A percentile compares a stretch with the other conserved stretches of the same genome.
These are phyloP conservation scores for Extremus antarcticus DNA, from an alignment of 495 filamentous ascomycete genomes.

Conservation along the genomic window DNA sequence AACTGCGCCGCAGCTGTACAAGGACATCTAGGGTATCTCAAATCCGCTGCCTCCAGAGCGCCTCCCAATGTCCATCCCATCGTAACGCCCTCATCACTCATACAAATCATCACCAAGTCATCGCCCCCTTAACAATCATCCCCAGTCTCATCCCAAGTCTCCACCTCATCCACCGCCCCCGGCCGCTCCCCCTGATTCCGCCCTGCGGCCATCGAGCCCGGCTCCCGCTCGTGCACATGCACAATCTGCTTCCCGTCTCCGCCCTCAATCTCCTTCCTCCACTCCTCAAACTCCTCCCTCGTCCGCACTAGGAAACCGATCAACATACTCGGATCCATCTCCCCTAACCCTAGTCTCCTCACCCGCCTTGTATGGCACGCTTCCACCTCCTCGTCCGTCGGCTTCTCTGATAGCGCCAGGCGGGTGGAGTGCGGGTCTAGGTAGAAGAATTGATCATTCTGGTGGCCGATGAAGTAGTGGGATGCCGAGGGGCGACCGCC, in stretches of 20 bases:
- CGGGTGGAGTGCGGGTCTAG: conserved; percentile 84
- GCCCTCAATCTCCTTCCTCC: conserved; percentile 57
- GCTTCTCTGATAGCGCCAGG: conserved; percentile 49
- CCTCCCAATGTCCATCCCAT: too few relatives aligned
- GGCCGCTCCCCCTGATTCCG: conserved; percentile 46
- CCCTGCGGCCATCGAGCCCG: too few relatives aligned
- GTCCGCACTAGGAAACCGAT: conserved; percentile 86
- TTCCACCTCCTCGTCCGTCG: conserved; percentile 54
- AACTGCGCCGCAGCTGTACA: too few relatives aligned
- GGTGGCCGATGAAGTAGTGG: conserved; percentile 95
- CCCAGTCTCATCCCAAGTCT: conserved; percentile 68
- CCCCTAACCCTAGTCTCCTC: conserved; percentile 68
- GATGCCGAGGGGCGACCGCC: conserved; percentile 90
- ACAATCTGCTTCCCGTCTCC: conserved; percentile 70
- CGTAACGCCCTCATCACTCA: too few relatives aligned
- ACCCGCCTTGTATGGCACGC: conserved; percentile 81
- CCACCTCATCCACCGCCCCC: conserved; percentile 79
- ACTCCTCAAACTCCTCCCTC: conserved; percentile 73
- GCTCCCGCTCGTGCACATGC: conserved; percentile 61
- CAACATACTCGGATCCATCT: conserved; percentile 98
- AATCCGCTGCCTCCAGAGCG: neutral
- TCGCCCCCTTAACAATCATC: conserved; percentile 25
- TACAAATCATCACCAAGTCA: too few relatives aligned
- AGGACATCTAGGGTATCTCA: neutral
- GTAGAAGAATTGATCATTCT: conserved; percentile 83